Evolutionary conservation across 2,329 filamentous ascomycete genomes (phyloP).

Genomic region (Epichloe hybrida): DNA sequence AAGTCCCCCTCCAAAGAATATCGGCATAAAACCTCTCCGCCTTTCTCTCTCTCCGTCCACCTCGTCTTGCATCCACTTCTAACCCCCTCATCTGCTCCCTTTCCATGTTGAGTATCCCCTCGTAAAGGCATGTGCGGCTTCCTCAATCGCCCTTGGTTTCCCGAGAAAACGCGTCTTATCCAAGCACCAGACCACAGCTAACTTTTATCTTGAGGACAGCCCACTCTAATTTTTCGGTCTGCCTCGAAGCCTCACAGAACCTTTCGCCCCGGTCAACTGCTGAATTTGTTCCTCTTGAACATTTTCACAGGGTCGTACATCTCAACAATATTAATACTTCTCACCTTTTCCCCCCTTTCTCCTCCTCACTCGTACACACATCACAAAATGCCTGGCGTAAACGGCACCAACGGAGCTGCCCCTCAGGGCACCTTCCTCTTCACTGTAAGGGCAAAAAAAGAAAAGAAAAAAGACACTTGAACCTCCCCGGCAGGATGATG

Average conservation of each 20-base stretch:
- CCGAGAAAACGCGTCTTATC: neutral
- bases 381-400: constrained; percentile 37
- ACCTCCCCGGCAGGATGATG: neutral
- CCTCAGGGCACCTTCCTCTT: constrained; percentile 63
- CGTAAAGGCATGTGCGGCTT: neutral
- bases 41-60: constrained; percentile 5
- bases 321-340: neutral
- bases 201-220: neutral
- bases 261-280: neutral
- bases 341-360: neutral
- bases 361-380: constrained; percentile 9
- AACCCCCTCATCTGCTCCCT: neutral
- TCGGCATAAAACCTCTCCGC: constrained; percentile 7
- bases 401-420: constrained; percentile 32
- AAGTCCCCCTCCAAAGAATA: neutral
- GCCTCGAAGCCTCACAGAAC: constrained; percentile 1
- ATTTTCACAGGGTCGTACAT: neutral
- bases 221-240: neutral
- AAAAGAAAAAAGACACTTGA: neutral
- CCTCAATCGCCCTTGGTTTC: neutral
- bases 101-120: neutral
- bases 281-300: constrained; percentile 1
- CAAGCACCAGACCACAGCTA: neutral
- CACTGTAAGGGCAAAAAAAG: constrained; percentile 40
- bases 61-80: constrained; percentile 1